Conservation (phyloP, 495 filamentous ascomycete genomes). For the Lindgomyces ingoldianus region DNA sequence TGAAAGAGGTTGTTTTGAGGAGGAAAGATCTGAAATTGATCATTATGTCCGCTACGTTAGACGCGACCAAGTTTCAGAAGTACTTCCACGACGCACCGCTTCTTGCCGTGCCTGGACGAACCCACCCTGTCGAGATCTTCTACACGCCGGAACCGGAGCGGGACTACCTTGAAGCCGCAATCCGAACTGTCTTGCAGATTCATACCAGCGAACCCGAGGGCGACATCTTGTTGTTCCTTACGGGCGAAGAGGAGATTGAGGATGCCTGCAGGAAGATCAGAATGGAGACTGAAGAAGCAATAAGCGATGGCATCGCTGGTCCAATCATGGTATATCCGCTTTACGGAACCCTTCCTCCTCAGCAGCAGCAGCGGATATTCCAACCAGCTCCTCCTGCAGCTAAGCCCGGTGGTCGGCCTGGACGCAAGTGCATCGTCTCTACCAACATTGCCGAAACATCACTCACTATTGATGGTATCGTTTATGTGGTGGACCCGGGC, state of each 20-base stretch:
- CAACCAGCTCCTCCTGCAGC: slow-evolving; percentile 76
- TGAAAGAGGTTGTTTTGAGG: slow-evolving; percentile 80
- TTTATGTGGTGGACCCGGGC: slow-evolving; percentile 97
- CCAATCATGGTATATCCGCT: slow-evolving; percentile 89
- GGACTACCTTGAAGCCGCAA: slow-evolving; percentile 93
- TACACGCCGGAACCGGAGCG: slow-evolving; percentile 96
- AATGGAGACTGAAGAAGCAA: slow-evolving; percentile 87
- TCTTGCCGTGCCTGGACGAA: slow-evolving; percentile 91
- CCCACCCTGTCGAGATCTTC: slow-evolving; percentile 96
- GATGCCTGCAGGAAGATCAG: slow-evolving; percentile 89
- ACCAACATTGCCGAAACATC: slow-evolving; percentile 99
- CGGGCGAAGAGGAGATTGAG: slow-evolving; percentile 98
- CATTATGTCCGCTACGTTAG: slow-evolving; percentile 97
- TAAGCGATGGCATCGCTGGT: slow-evolving; percentile 84
- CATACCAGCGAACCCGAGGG: slow-evolving; percentile 90
- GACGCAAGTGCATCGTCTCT: slow-evolving; percentile 91
- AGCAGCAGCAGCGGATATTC: slow-evolving; percentile 94
- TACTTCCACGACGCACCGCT: slow-evolving; percentile 95
- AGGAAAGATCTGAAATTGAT: slow-evolving; percentile 91
- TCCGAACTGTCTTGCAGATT: slow-evolving; percentile 94
- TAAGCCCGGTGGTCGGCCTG: slow-evolving; percentile 75
- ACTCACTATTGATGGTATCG: slow-evolving; percentile 97
- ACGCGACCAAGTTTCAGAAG: slow-evolving; percentile 96
- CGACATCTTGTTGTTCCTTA: slow-evolving; percentile 94
- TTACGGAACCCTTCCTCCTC: slow-evolving; percentile 88